These are phyloP conservation scores for Apiospora sp. DNA, from an alignment of 2,329 filamentous ascomycete species.

Conservation along the genomic window DNA sequence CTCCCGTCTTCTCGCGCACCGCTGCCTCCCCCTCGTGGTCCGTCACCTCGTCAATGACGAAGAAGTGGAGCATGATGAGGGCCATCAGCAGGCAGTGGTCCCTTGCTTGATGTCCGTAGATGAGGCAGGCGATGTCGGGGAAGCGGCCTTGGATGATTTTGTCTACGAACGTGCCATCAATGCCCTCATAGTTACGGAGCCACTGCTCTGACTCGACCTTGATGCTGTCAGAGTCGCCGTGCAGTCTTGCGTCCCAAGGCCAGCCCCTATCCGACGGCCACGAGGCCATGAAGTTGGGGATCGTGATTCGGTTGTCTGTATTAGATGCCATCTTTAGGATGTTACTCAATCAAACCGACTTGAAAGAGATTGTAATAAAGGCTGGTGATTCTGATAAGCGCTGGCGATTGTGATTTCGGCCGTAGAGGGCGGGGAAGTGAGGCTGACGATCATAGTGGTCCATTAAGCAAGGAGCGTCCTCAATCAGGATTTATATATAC, in stretches of 20 bases:
- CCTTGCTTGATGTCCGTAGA: not conserved
- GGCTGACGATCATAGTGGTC: too few relatives aligned
- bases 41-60: not conserved
- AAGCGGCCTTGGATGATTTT: not conserved
- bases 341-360: too few relatives aligned
- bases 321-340: not conserved
- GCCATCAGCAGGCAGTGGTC: not conserved
- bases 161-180: not conserved
- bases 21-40: not conserved
- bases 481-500: too few relatives aligned
- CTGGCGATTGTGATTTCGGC: too few relatives aligned
- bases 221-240: not conserved
- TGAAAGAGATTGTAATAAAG: not conserved
- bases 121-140: slow-evolving; percentile 3
- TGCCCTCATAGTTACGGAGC: not conserved
- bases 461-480: too few relatives aligned
- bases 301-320: not conserved
- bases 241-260: not conserved
- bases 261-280: not conserved
- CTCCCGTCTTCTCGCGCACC: not conserved
- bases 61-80: not conserved
- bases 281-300: not conserved
- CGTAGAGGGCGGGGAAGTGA: not conserved
- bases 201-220: not conserved
- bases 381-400: too few relatives aligned